phyloP scores from a whole-genome alignment of 805 yeast genomes.

The Starmerella apis region DNA sequence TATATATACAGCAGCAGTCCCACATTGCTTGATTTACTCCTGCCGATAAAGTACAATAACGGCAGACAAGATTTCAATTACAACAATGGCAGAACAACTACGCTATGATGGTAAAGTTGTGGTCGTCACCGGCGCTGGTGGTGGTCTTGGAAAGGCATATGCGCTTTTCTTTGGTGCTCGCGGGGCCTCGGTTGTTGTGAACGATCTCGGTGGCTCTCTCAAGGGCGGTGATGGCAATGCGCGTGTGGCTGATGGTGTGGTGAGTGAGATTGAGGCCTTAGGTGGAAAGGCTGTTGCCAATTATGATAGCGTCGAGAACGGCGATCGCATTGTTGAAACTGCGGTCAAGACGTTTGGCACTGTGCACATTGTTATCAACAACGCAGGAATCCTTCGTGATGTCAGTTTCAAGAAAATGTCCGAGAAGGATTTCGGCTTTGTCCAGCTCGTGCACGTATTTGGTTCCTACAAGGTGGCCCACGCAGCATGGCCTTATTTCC shows the following conservation, averaged over 20 bases:
- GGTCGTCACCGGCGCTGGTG: constrained; percentile 94
- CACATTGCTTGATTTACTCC: background rate
- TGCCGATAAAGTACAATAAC: background rate
- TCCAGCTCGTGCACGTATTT: constrained; percentile 75
- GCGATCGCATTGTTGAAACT: constrained; percentile 72
- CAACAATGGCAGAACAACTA: constrained; percentile 27
- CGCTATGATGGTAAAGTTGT: constrained; percentile 76
- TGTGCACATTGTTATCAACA: constrained; percentile 79
- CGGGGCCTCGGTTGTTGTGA: constrained; percentile 92
- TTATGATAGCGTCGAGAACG: constrained; percentile 80
- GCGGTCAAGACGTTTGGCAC: constrained; percentile 82
- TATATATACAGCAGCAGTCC: background rate
- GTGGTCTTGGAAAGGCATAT: constrained; percentile 85
- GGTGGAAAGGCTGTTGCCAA: constrained; percentile 91
- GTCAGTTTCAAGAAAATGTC: constrained; percentile 77
- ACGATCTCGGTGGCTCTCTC: constrained; percentile 81
- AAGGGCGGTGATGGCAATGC: constrained; percentile 53
- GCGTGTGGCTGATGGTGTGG: constrained; percentile 81
- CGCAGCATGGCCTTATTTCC: constrained; percentile 88
- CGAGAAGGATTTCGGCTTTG: constrained; percentile 65
- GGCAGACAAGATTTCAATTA: background rate
- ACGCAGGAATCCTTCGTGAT: constrained; percentile 92
- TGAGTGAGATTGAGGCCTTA: constrained; percentile 59
- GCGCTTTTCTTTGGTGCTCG: constrained; percentile 78
- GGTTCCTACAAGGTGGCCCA: constrained; percentile 78